Evolutionary conservation across 2,329 filamentous ascomycete species (phyloP).

Genomic region (Podosphaera fusca): DNA sequence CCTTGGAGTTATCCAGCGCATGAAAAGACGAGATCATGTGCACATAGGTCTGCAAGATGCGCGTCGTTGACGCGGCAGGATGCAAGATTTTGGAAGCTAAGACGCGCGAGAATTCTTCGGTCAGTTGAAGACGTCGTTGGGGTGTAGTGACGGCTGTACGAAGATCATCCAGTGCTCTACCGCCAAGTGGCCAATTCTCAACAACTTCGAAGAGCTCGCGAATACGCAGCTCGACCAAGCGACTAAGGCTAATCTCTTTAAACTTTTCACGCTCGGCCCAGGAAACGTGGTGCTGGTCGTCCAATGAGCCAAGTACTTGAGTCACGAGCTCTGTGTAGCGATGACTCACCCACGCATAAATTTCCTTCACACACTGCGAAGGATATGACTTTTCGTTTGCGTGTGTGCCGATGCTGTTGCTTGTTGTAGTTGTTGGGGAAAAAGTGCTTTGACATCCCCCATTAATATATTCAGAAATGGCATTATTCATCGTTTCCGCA

Average conservation of each 20-base stretch:
- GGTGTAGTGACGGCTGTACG: constrained; percentile 45
- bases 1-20: constrained; percentile 52
- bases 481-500: constrained; percentile 43
- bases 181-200: constrained; percentile 47
- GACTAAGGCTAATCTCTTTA: constrained; percentile 45
- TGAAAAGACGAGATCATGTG: constrained; percentile 59
- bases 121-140: constrained; percentile 44
- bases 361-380: constrained; percentile 31
- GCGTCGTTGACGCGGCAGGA: constrained; percentile 50
- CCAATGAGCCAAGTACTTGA: constrained; percentile 28
- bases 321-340: constrained; percentile 40
- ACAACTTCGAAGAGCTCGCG: constrained; percentile 60
- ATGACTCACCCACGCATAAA: constrained; percentile 46
- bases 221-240: constrained; percentile 45
- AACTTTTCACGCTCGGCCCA: constrained; percentile 40
- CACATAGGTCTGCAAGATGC: constrained; percentile 57
- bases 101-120: constrained; percentile 41
- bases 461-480: constrained; percentile 39
- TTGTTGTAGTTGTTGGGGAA: constrained; percentile 11
- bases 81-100: constrained; percentile 47
- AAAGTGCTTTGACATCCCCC: constrained; percentile 41
- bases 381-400: constrained; percentile 15
- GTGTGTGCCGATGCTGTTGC: neutral
- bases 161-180: constrained; percentile 51
- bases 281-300: constrained; percentile 19